A percentile compares a stretch with the other conserved stretches of the same genome.
Evolutionary conservation across 1,284 basidiomycete genomes (phyloP).

Genomic region (Peniophora sp.): DNA sequence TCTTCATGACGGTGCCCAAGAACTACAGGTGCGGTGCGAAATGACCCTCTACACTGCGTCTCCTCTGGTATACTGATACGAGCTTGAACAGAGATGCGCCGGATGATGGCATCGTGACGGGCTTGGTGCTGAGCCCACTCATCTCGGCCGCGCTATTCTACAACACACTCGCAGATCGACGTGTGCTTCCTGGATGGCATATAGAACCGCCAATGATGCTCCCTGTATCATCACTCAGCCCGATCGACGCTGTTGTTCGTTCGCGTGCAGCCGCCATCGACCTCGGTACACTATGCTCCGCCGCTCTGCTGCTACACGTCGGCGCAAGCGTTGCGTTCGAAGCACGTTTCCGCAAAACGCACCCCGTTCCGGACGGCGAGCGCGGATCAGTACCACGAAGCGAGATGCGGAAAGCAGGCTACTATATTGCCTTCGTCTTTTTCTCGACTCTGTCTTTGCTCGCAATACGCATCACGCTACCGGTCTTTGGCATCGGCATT

Average conservation of each 20-base stretch:
- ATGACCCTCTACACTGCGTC: not conserved
- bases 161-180: conserved; percentile 36
- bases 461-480: conserved; percentile 38
- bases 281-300: conserved; percentile 72
- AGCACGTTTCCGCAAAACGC: conserved; percentile 35
- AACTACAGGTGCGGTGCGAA: conserved; percentile 57
- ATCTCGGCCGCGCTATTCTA: conserved; percentile 62
- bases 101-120: conserved; percentile 81
- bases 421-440: conserved; percentile 57
- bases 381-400: conserved; percentile 69
- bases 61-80: no score
- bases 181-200: conserved; percentile 54
- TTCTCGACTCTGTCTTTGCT: conserved; percentile 41
- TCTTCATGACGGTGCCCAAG: conserved; percentile 87
- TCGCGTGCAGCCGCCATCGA: conserved; percentile 74
- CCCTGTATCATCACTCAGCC: conserved; percentile 30
- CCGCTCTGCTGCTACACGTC: conserved; percentile 72
- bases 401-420: conserved; percentile 51
- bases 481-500: conserved; percentile 35
- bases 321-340: conserved; percentile 70
- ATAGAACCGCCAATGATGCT: conserved; percentile 62
- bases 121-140: conserved; percentile 70
- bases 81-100: conserved; percentile 71
- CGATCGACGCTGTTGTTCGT: conserved; percentile 56
- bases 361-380: conserved; percentile 49